Conservation (phyloP, 176 grass and related monocot genomes). For the Pontederia paniculata region DNA sequence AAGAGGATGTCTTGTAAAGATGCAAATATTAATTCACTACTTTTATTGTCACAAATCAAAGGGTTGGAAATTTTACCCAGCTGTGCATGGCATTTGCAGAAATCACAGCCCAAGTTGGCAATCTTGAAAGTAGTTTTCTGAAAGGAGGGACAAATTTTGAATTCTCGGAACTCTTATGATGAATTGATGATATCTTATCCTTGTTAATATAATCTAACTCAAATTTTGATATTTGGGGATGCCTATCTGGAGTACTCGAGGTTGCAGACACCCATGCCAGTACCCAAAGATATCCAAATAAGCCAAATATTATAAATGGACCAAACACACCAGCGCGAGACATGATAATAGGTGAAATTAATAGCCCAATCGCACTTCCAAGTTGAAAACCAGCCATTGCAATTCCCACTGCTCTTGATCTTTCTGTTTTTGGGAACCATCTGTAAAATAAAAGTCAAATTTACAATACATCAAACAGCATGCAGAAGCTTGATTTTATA, state of each 20-base stretch:
- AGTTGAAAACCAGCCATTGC: slow-evolving; percentile 98
- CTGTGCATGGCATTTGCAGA: slow-evolving; percentile 98
- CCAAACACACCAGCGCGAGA: slow-evolving; percentile 72
- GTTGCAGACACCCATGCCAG: slow-evolving; percentile 82
- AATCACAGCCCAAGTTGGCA: slow-evolving; percentile 93
- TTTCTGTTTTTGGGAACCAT: slow-evolving; percentile 94
- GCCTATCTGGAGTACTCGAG: slow-evolving; percentile 55
- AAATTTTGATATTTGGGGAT: slow-evolving; percentile 71
- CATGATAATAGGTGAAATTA: slow-evolving; percentile 94
- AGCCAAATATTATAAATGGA: slow-evolving; percentile 92
- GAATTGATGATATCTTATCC: slow-evolving; percentile 46
- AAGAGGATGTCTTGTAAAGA: no score
- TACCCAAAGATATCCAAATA: slow-evolving; percentile 99
- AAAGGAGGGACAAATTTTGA: slow-evolving; percentile 68
- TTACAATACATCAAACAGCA: slow-evolving; percentile 19
- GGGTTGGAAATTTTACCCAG: slow-evolving; percentile 58
- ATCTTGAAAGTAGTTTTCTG: slow-evolving; percentile 77
- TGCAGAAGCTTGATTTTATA: background rate
- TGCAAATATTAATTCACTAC: slow-evolving; percentile 8
- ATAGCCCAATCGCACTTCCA: slow-evolving; percentile 68
- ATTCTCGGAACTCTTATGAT: slow-evolving; percentile 33
- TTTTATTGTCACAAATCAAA: slow-evolving; percentile 2
- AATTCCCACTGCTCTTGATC: slow-evolving; percentile 84
- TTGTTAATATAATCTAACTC: slow-evolving; percentile 85
- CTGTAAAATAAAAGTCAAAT: slow-evolving; percentile 45